Conservation (phyloP, 116 monocot genomes). For the Cymodocea nodosa region DNA sequence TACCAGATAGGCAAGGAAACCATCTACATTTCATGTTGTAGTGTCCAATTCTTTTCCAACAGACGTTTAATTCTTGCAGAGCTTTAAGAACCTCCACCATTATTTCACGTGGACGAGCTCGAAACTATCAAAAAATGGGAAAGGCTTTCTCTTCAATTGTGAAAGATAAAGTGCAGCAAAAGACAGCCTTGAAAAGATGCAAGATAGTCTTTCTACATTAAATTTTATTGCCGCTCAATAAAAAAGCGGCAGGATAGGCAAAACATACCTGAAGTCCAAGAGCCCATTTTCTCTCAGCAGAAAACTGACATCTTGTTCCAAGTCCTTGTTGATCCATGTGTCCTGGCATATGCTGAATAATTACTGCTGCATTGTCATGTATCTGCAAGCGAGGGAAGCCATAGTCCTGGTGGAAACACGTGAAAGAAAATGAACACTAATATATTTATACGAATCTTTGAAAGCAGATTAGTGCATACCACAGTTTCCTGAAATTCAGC, state of each 20-base stretch:
- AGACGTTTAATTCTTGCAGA: slow-evolving; percentile 36
- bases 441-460: neutral
- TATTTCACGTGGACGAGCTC: slow-evolving; percentile 36
- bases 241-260: neutral
- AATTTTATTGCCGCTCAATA: no score
- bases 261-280: slow-evolving; percentile 80
- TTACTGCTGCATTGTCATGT: slow-evolving; percentile 24
- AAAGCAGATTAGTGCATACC: slow-evolving; percentile 22
- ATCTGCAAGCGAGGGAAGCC: slow-evolving; percentile 25
- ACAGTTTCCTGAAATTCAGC: slow-evolving; percentile 77
- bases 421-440: neutral
- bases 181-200: neutral
- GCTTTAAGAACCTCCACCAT: slow-evolving; percentile 42
- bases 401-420: slow-evolving; percentile 29
- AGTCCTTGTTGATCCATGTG: slow-evolving; percentile 56
- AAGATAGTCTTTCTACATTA: no score
- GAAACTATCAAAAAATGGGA: slow-evolving; percentile 16
- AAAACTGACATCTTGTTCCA: slow-evolving; percentile 32
- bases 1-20: slow-evolving; percentile 16
- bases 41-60: slow-evolving; percentile 40
- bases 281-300: slow-evolving; percentile 83
- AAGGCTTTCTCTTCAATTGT: neutral
- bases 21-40: slow-evolving; percentile 44
- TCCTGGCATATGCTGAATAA: slow-evolving; percentile 21
- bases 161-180: neutral